A percentile compares a stretch with the other conserved stretches of the same genome.
Conservation (phyloP, 75 land plant species). For the Isoetes taiwanensis region DNA sequence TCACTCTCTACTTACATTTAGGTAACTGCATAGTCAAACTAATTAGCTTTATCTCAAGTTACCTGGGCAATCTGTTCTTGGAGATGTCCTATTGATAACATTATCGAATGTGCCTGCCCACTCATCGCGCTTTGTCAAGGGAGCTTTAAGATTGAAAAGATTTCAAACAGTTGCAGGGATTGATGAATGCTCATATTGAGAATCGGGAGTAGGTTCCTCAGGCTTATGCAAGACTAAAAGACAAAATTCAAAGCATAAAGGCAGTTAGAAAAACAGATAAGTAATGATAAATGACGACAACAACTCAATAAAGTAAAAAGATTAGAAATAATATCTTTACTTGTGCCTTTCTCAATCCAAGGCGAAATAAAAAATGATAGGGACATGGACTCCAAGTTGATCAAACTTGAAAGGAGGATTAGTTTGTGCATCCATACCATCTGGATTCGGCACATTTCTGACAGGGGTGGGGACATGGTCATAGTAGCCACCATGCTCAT, state of each 20-base stretch:
- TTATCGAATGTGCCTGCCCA: slow-evolving; percentile 95
- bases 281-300: too few relatives aligned
- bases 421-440: slow-evolving; percentile 46
- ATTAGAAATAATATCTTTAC: slow-evolving; percentile 21
- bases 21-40: too few relatives aligned
- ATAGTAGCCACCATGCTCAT: slow-evolving; percentile 63
- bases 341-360: slow-evolving; percentile 85
- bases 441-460: slow-evolving; percentile 56
- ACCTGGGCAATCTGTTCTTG: slow-evolving; percentile 87
- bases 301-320: too few relatives aligned
- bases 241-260: neutral
- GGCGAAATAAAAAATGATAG: slow-evolving; percentile 67
- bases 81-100: slow-evolving; percentile 33
- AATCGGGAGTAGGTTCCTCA: slow-evolving; percentile 51
- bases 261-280: neutral
- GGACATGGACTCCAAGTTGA: slow-evolving; percentile 64
- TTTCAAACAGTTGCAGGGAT: slow-evolving; percentile 86
- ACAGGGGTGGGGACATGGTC: slow-evolving; percentile 71
- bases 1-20: too few relatives aligned
- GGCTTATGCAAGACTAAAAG: slow-evolving; percentile 53
- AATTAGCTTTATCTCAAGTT: too few relatives aligned
- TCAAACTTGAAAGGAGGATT: slow-evolving; percentile 53
- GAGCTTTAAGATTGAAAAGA: slow-evolving; percentile 55
- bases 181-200: slow-evolving; percentile 91
- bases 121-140: slow-evolving; percentile 71